A percentile compares a stretch with the other conserved stretches of the same genome.
Conservation (phyloP, 768 basidiomycete species). For the Auricularia sp. region DNA sequence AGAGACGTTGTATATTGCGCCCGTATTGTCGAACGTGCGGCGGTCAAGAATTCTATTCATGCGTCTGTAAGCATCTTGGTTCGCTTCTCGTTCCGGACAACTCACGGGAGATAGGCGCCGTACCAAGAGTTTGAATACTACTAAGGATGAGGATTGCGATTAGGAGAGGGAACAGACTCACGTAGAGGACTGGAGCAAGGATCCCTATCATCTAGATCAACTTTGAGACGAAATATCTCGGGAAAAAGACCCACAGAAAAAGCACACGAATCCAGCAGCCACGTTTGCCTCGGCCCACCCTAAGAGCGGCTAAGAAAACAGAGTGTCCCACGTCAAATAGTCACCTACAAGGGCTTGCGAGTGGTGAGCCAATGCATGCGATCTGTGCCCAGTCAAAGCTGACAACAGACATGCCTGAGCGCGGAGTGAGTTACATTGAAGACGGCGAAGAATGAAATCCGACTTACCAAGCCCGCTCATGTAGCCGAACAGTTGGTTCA, state of each 20-base stretch:
- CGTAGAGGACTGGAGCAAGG: conserved; percentile 43
- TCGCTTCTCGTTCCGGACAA: background rate
- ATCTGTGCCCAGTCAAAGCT: conserved; percentile 30
- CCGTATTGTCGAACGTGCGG: conserved; percentile 18
- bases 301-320: background rate
- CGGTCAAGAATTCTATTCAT: too few species aligned
- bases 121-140: conserved; percentile 2
- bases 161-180: background rate
- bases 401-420: conserved; percentile 25
- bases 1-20: conserved; percentile 17
- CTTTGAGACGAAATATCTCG: background rate
- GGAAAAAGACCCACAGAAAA: conserved; percentile 37
- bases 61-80: background rate
- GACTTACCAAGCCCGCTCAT: too few species aligned
- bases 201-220: conserved; percentile 25
- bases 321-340: too few species aligned
- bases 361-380: background rate
- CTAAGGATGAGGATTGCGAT: background rate
- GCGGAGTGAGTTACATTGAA: conserved; percentile 2
- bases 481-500: conserved; percentile 19
- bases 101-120: background rate
- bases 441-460: too few species aligned
- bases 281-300: conserved; percentile 84
- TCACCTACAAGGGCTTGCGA: background rate
- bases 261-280: conserved; percentile 49